phyloP scores from a whole-genome alignment of 2,329 filamentous ascomycete genomes.

The Ophiostoma populinum region DNA sequence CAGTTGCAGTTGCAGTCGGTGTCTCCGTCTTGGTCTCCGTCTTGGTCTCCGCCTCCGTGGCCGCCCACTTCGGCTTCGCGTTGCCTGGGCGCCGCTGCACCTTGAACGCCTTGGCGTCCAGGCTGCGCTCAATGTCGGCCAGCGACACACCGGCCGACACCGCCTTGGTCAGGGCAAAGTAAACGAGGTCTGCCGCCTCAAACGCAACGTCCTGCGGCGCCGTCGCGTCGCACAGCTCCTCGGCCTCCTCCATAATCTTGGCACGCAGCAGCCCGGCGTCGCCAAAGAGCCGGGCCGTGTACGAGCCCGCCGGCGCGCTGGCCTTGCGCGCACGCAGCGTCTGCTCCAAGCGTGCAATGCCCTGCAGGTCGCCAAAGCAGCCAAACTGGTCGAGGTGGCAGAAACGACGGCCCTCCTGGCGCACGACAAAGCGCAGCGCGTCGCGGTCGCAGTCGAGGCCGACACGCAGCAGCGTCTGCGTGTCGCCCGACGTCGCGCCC shows the following conservation, averaged over 20 bases:
- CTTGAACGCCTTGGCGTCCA: slow-evolving; percentile 90
- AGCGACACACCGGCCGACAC: slow-evolving; percentile 69
- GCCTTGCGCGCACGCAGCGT: slow-evolving; percentile 68
- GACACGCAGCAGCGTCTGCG: slow-evolving; percentile 72
- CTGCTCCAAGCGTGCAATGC: slow-evolving; percentile 71
- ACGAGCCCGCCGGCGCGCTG: slow-evolving; percentile 75
- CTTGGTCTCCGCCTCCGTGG: slow-evolving; percentile 23
- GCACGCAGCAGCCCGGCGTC: slow-evolving; percentile 78
- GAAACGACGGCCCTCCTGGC: slow-evolving; percentile 76
- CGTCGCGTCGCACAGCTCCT: slow-evolving; percentile 79
- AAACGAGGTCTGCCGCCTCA: slow-evolving; percentile 87
- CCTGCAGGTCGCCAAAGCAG: slow-evolving; percentile 75
- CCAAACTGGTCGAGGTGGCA: slow-evolving; percentile 84
- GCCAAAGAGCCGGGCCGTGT: slow-evolving; percentile 82
- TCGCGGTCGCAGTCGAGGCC: slow-evolving; percentile 88
- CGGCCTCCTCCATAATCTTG: slow-evolving; percentile 97
- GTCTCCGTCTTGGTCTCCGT: background rate
- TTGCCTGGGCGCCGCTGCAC: slow-evolving; percentile 86
- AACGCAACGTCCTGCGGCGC: slow-evolving; percentile 56
- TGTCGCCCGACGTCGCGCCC: slow-evolving; percentile 84
- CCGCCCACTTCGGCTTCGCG: slow-evolving; percentile 83
- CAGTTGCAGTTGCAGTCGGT: slow-evolving; percentile 19
- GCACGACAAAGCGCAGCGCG: slow-evolving; percentile 76
- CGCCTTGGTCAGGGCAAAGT: slow-evolving; percentile 87
- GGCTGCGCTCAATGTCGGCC: slow-evolving; percentile 76